Evolutionary conservation across 371 early-diverging fungal species (phyloP), one percentile per base, ranked within the genome.

Genomic region (Rhizopus delemar): DNA sequence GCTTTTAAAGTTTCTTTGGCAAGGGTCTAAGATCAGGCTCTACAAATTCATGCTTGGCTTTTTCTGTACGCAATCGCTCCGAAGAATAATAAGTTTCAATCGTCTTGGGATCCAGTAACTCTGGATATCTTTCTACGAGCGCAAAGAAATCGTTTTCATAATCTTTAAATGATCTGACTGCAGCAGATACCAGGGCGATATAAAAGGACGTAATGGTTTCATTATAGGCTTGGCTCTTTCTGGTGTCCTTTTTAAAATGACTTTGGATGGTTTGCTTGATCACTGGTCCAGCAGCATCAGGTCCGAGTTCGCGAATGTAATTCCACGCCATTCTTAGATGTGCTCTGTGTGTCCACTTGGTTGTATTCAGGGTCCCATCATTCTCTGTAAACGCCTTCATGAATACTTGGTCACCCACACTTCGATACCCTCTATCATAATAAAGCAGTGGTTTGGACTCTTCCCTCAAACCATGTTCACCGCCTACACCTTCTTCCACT

Each of bases 281-380:
- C 9, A 71, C 55, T 8, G 76, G 78, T 39, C 63, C 64, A 8
- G 78, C 80, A 29, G 66, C 56, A 12, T 71, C 73, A 6, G 66
- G 64, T 8, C 71, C 77, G 35, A 69, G 56, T 41, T 82, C 83
- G 5, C 74, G 69, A 13, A 86, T 66, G 65, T 83, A 80, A 39
- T 78, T 83, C 86, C 86, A 86, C 4, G 86, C 86, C 81, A 86
- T 79, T 8, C 86, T 65, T 8, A 78, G 59, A 66, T 86, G 86
- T 8, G 85, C 82, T 13, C 86, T 63, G 60, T 86, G 86, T 33
- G 80, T 86, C 86, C 86, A 86, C 36, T 78, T 71, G 2, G 48
- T 41, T 6, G 78, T 70, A 49, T 75, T 69, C 31, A 81, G 56
- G 8, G 64, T 57, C n/a, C 57, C 57, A 33, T 79, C 70, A 45